These are phyloP conservation scores for Annulohypoxylon stygium DNA, from an alignment of 495 filamentous ascomycete species.

Conservation along the genomic window DNA sequence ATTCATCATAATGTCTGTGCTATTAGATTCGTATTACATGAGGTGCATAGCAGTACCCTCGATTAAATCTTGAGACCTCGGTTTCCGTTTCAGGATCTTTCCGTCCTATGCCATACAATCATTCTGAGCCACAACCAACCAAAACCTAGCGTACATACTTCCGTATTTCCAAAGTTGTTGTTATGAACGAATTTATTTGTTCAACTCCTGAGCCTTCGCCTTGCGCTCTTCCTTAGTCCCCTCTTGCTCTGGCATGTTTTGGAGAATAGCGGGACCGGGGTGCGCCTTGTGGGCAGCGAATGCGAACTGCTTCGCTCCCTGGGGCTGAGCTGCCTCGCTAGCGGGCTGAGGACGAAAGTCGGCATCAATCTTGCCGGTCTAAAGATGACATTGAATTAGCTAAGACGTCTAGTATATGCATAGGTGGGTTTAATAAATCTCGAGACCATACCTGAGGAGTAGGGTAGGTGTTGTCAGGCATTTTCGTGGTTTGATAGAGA, in stretches of 20 bases:
- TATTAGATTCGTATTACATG: constrained; percentile 17
- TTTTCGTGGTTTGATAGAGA: constrained; percentile 28
- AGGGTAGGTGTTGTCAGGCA: constrained; percentile 45
- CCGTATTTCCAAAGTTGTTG: neutral
- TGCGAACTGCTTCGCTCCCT: constrained; percentile 53
- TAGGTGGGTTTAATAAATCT: constrained; percentile 12
- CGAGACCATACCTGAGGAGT: constrained; percentile 41
- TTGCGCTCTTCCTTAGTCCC: constrained; percentile 76
- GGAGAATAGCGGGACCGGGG: constrained; percentile 64
- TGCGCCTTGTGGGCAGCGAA: constrained; percentile 62
- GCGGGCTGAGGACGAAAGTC: constrained; percentile 50
- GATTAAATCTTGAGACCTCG: constrained; percentile 8
- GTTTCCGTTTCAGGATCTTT: constrained; percentile 18
- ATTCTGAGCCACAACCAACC: constrained; percentile 4
- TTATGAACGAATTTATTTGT: constrained; percentile 62
- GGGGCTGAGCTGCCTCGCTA: constrained; percentile 51
- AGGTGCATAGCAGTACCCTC: constrained; percentile 10
- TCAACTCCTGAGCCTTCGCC: constrained; percentile 73
- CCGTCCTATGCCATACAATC: constrained; percentile 16
- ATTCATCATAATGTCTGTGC: constrained; percentile 25
- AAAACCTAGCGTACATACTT: neutral
- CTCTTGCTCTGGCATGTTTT: constrained; percentile 63
- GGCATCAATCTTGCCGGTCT: constrained; percentile 52
- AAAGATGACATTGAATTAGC: neutral
- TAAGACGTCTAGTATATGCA: neutral